phyloP scores from a whole-genome alignment of 2,329 filamentous ascomycete species.

The Sarocladium kiliense region DNA sequence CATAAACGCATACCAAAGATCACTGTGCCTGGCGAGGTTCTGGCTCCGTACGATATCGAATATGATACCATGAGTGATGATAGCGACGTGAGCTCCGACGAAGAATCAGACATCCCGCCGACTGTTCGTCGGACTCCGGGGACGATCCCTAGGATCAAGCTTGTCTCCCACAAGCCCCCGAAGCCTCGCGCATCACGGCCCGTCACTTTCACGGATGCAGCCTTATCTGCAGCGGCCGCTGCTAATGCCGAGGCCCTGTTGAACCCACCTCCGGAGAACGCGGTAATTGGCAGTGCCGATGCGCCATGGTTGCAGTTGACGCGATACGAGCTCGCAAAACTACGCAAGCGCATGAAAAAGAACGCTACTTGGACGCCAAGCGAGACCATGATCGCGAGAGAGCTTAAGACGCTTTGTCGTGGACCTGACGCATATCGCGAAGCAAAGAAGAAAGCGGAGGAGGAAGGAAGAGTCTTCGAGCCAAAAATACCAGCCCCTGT shows the following conservation, averaged over 20 bases:
- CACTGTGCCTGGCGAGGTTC: slow-evolving; percentile 60
- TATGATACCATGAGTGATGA: slow-evolving; percentile 53
- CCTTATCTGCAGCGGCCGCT: slow-evolving; percentile 30
- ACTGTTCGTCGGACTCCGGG: slow-evolving; percentile 28
- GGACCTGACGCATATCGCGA: slow-evolving; percentile 57
- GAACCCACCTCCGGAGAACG: slow-evolving; percentile 55
- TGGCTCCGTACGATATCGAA: slow-evolving; percentile 60
- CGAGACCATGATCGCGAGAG: slow-evolving; percentile 78
- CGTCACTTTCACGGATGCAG: slow-evolving; percentile 38
- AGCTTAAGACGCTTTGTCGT: slow-evolving; percentile 66
- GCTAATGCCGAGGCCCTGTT: slow-evolving; percentile 38
- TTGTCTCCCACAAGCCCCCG: slow-evolving; percentile 32
- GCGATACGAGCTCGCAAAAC: slow-evolving; percentile 58
- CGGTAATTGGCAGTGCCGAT: slow-evolving; percentile 51
- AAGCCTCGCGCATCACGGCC: slow-evolving; percentile 17
- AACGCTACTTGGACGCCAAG: slow-evolving; percentile 82
- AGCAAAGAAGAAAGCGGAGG: slow-evolving; percentile 61
- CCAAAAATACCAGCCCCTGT: slow-evolving; percentile 27
- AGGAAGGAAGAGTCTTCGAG: slow-evolving; percentile 58
- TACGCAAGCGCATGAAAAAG: slow-evolving; percentile 87
- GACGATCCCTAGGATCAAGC: slow-evolving; percentile 42
- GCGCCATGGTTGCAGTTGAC: slow-evolving; percentile 64
- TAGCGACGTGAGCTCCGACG: slow-evolving; percentile 47
- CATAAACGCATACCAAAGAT: slow-evolving; percentile 42
- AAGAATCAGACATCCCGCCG: slow-evolving; percentile 38